Base-by-base conservation (phyloP, 495 filamentous ascomycete species). In the Penicillium cinerascens region DNA sequence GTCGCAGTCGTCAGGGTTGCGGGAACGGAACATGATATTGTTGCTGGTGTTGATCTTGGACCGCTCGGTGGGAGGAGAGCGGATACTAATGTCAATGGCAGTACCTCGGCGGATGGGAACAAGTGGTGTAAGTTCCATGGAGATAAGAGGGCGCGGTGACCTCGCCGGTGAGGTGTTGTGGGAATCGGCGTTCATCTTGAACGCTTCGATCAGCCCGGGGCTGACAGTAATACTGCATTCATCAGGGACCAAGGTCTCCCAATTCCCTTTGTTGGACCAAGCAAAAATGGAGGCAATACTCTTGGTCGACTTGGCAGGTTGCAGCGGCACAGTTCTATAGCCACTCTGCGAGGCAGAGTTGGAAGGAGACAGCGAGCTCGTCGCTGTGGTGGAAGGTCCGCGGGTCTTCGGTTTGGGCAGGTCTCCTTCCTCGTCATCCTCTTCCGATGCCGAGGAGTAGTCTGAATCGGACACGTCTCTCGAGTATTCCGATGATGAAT, bases 81-180 rank as follows among this genome's bases (percentile, higher is more conserved):
- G 84, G 59, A 99, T 90, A 43, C 92, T 92, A 44, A 99, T 91
- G 64, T 99, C 93, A 27, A 97, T 79, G 18, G 87, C 92, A 17
- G 88, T 97, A 45, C 91, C 91, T 42, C 89, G 84, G 54, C 92
- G 85, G 39, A 97, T 82, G 57, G 88, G 86, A 13, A 96, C 91
- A 10, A 93, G 72, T 0, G 93, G 93, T 1, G 91, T 96, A 15
- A 99, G 80, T 58, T 92, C 87, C 15, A 95, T 78, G 2, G 83
- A 84, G 44, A 98, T 72, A 1, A 96, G 73, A 3, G 90, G 89
- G 3, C 77, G 73, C 23, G 68, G 72, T 47, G 72, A 74, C 17
- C 67, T 67, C 11, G 72, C 59, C 0, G 43, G 45, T 4, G 54
- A 52, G 29, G 42, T 48, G 15, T 53, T 42, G 20, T 58, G 55